Conservation (phyloP, 2,329 filamentous ascomycete species). For the Colletotrichum sp. region DNA sequence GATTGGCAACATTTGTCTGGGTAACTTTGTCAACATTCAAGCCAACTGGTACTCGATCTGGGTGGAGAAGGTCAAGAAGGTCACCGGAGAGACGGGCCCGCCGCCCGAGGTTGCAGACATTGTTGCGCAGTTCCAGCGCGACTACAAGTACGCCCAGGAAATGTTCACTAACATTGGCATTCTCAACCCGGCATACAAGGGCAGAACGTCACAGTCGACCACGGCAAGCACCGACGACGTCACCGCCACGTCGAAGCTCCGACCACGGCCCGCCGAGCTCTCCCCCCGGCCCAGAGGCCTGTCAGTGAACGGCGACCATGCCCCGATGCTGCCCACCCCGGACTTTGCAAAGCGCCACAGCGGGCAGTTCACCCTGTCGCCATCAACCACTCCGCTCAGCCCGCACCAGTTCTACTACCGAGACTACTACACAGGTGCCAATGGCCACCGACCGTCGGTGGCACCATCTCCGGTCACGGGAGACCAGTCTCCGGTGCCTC, state of each 20-base stretch:
- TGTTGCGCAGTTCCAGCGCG: slow-evolving; percentile 76
- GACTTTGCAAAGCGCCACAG: slow-evolving; percentile 71
- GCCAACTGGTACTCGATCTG: slow-evolving; percentile 82
- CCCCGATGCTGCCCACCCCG: slow-evolving; percentile 67
- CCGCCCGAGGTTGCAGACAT: slow-evolving; percentile 76
- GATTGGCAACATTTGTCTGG: slow-evolving; percentile 79
- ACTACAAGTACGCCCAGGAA: slow-evolving; percentile 79
- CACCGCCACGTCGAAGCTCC: slow-evolving; percentile 51
- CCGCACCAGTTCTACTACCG: slow-evolving; percentile 63
- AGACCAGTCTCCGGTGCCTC: slow-evolving; percentile 54
- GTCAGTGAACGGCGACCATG: slow-evolving; percentile 67
- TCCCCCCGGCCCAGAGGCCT: slow-evolving; percentile 60
- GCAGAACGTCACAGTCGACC: slow-evolving; percentile 61
- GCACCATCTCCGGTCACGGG: slow-evolving; percentile 57
- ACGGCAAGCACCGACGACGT: slow-evolving; percentile 59
- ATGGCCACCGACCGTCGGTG: slow-evolving; percentile 32
- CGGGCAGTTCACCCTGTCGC: slow-evolving; percentile 68
- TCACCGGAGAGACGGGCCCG: slow-evolving; percentile 69
- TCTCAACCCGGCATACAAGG: slow-evolving; percentile 75
- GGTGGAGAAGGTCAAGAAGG: slow-evolving; percentile 79
- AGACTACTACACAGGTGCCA: slow-evolving; percentile 53
- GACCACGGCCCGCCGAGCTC: slow-evolving; percentile 53
- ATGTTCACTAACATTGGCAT: slow-evolving; percentile 75
- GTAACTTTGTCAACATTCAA: slow-evolving; percentile 85
- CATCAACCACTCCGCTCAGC: slow-evolving; percentile 52